Base-by-base conservation (phyloP, 306 rosid genomes). In the Sicyos edulis region DNA sequence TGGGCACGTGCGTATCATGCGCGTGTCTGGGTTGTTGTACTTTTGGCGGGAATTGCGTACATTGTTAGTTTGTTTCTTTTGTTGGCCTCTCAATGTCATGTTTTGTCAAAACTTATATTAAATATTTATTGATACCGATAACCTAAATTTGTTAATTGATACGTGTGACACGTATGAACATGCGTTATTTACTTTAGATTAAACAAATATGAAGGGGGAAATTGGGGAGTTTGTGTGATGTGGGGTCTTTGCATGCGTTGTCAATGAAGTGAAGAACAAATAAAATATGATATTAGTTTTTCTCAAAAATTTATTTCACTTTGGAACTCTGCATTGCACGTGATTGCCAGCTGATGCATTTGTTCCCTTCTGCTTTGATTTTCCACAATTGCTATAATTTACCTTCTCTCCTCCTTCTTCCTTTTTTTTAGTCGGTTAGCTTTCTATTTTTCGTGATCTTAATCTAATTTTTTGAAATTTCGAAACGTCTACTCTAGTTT, bases 191-290 rank as follows among this genome's bases (percentile, higher is more conserved):
- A 51, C 17, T 50, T 50, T 50, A 47, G 13, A 8, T 44, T 44
- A 44, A 44, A 44, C 49, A 44, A 44, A 44, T 9, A 44, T 10
- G 4, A 10, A 44, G 1, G 49, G 10, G 49, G 44, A 44, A 44
- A 9, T 49, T 8, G 7, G 21, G 21, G 10, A 5, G 55, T 6
- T 15, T 52, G 2, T 15, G 54, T 51, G 54, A 2, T 9, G 65
- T 87, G 93, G 96, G 91, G 88, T 91, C 87, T 80, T 76, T 79
- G 74, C 42, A 52, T 71, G 88, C 58, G 83, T 85, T 81, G 82
- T 63, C 16, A 81, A 54, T 71, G 68, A 37, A 62, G 14, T 44
- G 49, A 44, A 44, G 49, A 44, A 44, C 9, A 9, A 47, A 37
- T 37, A 81, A 69, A 56, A 88, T 71, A 53, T 54, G 52, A 78